A percentile compares a stretch with the other conserved stretches of the same genome.
phyloP scores from a whole-genome alignment of 208 protist genomes.

The Phytomonas sp. region DNA sequence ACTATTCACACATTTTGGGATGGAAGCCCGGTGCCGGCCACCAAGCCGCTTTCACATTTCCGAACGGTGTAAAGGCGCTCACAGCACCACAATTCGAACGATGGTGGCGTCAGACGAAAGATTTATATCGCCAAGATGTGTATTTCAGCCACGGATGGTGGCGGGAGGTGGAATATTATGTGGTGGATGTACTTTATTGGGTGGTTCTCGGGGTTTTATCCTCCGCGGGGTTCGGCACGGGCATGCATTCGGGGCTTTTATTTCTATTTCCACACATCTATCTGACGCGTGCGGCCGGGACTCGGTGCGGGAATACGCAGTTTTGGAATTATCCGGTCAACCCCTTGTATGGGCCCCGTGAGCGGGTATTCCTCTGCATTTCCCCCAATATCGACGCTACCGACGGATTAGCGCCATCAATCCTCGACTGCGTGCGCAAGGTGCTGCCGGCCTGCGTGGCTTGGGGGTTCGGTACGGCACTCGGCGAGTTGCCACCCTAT shows the following conservation, averaged over 20 bases:
- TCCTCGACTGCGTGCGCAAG: conserved; percentile 47
- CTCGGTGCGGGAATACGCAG: conserved; percentile 70
- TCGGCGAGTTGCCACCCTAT: conserved; percentile 96
- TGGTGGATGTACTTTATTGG: conserved; percentile 84
- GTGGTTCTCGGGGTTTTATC: conserved; percentile 85
- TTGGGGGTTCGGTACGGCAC: conserved; percentile 93
- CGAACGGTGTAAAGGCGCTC: conserved; percentile 17
- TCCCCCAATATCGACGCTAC: conserved; percentile 13
- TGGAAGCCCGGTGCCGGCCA: conserved; percentile 13
- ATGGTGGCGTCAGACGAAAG: conserved; percentile 42
- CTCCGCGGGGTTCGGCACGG: conserved; percentile 90
- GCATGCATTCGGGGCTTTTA: conserved; percentile 93
- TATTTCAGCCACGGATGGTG: conserved; percentile 46
- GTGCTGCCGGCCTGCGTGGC: conserved; percentile 79
- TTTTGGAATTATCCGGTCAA: conserved; percentile 88
- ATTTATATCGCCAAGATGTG: conserved; percentile 25
- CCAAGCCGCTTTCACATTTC: conserved; percentile 21
- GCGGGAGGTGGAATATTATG: conserved; percentile 72
- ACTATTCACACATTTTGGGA: conserved; percentile 38
- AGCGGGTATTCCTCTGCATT: conserved; percentile 63
- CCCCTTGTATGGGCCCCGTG: conserved; percentile 67
- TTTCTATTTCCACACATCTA: conserved; percentile 95
- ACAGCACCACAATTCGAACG: conserved; percentile 27
- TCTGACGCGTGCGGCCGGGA: conserved; percentile 74
- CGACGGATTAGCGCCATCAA: conserved; percentile 10